These are phyloP conservation scores for Ophiostoma perfectum DNA, from an alignment of 2,329 filamentous ascomycete species.

Conservation along the genomic window DNA sequence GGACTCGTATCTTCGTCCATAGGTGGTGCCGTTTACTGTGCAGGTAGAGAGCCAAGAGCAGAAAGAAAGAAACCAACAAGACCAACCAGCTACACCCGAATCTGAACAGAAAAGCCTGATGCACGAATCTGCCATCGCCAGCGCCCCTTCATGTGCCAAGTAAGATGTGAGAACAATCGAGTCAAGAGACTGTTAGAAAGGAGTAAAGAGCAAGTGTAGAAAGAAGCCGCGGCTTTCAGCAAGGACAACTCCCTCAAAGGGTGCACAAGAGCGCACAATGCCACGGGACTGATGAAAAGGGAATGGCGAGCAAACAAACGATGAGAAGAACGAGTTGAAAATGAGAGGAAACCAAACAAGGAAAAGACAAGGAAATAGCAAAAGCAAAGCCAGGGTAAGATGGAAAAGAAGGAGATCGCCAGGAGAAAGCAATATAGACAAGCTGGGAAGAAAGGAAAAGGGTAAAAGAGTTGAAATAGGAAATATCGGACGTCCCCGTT, in stretches of 20 bases:
- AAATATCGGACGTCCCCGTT: conserved; percentile 19
- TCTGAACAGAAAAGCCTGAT: conserved; percentile 26
- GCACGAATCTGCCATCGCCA: conserved; percentile 25
- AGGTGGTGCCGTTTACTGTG: conserved; percentile 24
- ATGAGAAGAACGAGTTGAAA: conserved; percentile 14
- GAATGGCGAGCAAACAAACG: conserved; percentile 15
- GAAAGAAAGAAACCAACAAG: conserved; percentile 33
- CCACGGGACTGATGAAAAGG: conserved; percentile 9
- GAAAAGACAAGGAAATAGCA: not conserved
- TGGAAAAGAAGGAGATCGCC: conserved; percentile 1
- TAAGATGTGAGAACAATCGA: not conserved
- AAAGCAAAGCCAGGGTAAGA: conserved; percentile 8
- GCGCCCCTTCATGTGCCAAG: conserved; percentile 14
- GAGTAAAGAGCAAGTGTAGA: not conserved
- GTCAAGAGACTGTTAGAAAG: not conserved
- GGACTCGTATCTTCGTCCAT: conserved; percentile 92
- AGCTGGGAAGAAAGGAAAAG: not conserved
- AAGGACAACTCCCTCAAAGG: conserved; percentile 8
- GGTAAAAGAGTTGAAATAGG: conserved; percentile 18
- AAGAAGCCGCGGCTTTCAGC: conserved; percentile 13
- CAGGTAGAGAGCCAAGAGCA: not conserved
- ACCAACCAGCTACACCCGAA: not conserved
- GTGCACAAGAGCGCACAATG: conserved; percentile 13
- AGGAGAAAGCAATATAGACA: not conserved
- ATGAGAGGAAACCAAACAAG: conserved; percentile 13